Conservation (phyloP, 805 yeast genomes). For the Blastobotrys chiropterorum region DNA sequence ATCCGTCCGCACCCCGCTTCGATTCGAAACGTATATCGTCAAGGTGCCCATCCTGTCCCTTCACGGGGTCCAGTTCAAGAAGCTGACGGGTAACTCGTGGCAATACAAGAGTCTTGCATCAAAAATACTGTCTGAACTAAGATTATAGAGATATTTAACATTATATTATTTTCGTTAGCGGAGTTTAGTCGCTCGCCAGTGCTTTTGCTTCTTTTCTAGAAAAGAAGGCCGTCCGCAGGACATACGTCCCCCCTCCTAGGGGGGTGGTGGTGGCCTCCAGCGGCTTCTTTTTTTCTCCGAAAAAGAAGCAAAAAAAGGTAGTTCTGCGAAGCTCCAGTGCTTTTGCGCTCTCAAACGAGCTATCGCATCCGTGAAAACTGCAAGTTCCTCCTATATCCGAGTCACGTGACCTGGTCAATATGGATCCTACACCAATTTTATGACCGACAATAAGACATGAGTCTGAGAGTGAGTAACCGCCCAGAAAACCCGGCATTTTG, state of each 20-base stretch:
- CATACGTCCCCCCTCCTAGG: background rate
- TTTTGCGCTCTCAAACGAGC: no score
- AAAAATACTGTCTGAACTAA: conserved; percentile 67
- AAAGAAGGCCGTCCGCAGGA: background rate
- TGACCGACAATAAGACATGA: no score
- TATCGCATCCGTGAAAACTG: no score
- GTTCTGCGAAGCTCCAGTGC: background rate
- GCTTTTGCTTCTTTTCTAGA: background rate
- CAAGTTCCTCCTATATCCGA: no score
- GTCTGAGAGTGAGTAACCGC: no score
- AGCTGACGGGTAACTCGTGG: conserved; percentile 92
- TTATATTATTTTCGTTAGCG: no score
- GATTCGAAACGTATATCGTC: conserved; percentile 86
- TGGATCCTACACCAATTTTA: no score
- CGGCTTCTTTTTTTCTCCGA: background rate
- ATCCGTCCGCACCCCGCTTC: conserved; percentile 51
- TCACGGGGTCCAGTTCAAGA: conserved; percentile 93
- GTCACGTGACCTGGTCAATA: no score
- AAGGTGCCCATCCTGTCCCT: conserved; percentile 86
- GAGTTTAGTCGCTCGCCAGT: background rate
- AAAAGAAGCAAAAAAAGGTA: background rate
- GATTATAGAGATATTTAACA: conserved; percentile 38
- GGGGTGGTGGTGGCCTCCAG: background rate
- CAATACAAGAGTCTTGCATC: conserved; percentile 86
- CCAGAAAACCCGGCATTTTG: no score